Conservation (phyloP, 2,329 filamentous ascomycete species). For the Penicillium sumatraense region DNA sequence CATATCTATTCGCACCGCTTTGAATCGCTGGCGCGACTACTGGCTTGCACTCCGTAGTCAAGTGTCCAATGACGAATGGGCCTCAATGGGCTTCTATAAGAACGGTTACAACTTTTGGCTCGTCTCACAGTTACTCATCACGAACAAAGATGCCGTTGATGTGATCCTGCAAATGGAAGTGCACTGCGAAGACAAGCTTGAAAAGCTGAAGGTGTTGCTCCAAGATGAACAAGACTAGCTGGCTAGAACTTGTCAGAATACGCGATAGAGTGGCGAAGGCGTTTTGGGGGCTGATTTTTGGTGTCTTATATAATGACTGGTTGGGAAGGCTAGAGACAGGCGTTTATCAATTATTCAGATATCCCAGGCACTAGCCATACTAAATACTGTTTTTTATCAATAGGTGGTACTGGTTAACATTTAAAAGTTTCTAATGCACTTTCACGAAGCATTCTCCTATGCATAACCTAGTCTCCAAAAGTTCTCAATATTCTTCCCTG, state of each 20-base stretch:
- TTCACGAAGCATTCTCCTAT: too few species aligned
- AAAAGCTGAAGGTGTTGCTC: constrained; percentile 46
- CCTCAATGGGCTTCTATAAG: constrained; percentile 48
- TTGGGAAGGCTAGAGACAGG: background rate
- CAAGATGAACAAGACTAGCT: constrained; percentile 35
- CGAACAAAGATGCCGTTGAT: constrained; percentile 48
- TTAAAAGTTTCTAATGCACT: too few species aligned
- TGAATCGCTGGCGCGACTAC: constrained; percentile 44
- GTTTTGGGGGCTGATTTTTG: background rate
- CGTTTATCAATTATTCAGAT: background rate
- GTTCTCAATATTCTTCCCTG: constrained; percentile 51
- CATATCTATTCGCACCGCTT: constrained; percentile 37
- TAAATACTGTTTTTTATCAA: background rate
- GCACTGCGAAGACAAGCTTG: constrained; percentile 49
- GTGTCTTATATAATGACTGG: background rate
- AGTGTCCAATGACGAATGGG: constrained; percentile 42
- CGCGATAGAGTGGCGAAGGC: background rate
- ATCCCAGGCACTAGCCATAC: too few species aligned
- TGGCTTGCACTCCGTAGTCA: constrained; percentile 40
- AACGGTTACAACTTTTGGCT: constrained; percentile 51
- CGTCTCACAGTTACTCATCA: constrained; percentile 47
- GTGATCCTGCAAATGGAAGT: constrained; percentile 50
- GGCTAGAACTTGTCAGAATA: background rate
- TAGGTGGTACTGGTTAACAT: too few species aligned
- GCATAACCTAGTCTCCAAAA: constrained; percentile 56